phyloP scores from a whole-genome alignment of 768 basidiomycete genomes.

The Panus rudis region DNA sequence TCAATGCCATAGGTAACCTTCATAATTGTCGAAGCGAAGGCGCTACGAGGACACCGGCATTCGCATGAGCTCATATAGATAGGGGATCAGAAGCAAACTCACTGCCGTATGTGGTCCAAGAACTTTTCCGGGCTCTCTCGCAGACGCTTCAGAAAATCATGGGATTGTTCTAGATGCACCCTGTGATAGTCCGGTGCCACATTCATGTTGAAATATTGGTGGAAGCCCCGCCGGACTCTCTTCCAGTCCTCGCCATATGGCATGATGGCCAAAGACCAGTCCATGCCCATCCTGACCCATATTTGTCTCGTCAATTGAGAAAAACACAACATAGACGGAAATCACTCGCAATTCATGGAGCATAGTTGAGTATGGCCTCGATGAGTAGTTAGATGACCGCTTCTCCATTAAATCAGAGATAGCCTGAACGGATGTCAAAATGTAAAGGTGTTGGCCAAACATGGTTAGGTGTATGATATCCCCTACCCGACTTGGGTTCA shows the following conservation, averaged over 20 bases:
- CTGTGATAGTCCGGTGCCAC: neutral
- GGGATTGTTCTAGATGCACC: neutral
- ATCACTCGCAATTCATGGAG: constrained; percentile 10
- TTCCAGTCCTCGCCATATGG: constrained; percentile 9
- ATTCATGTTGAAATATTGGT: constrained; percentile 7
- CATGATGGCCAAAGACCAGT: constrained; percentile 12
- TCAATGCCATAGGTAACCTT: constrained; percentile 14
- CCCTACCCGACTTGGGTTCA: constrained; percentile 3
- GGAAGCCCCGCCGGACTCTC: constrained; percentile 7
- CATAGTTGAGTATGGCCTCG: constrained; percentile 11
- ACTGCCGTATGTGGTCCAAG: constrained; percentile 10
- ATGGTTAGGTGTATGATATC: constrained; percentile 13
- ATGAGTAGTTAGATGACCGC: constrained; percentile 14
- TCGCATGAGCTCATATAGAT: neutral
- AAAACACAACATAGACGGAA: neutral
- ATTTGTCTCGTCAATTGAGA: neutral
- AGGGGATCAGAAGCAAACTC: neutral
- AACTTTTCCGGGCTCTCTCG: constrained; percentile 1
- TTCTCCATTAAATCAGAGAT: constrained; percentile 16
- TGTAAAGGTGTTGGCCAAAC: constrained; percentile 7
- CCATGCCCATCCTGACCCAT: constrained; percentile 7
- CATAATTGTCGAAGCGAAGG: constrained; percentile 10
- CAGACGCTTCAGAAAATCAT: constrained; percentile 6
- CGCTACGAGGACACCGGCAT: neutral
- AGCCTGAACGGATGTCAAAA: constrained; percentile 8